These are phyloP conservation scores for Septoria linicola DNA, from an alignment of 2,329 filamentous ascomycete species.

Conservation along the genomic window DNA sequence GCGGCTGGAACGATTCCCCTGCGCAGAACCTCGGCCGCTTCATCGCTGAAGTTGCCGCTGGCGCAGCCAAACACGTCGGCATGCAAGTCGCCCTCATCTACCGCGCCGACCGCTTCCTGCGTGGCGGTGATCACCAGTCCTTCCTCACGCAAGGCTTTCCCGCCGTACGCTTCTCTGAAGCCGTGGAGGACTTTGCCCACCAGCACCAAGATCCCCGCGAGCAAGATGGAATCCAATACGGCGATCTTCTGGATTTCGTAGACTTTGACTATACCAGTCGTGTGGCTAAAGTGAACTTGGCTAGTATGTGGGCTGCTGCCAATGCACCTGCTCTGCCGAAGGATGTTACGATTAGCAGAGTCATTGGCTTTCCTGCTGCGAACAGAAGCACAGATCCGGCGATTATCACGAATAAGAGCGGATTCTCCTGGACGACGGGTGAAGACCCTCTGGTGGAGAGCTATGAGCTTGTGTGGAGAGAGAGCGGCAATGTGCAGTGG, in stretches of 20 bases:
- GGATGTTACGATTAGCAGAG: slow-evolving; percentile 48
- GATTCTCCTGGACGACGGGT: slow-evolving; percentile 50
- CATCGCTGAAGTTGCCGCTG: slow-evolving; percentile 55
- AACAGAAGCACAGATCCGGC: slow-evolving; percentile 27
- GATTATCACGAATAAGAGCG: slow-evolving; percentile 47
- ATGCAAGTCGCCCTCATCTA: slow-evolving; percentile 60
- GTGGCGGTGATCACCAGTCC: slow-evolving; percentile 57
- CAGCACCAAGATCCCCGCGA: slow-evolving; percentile 56
- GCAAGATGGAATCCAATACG: slow-evolving; percentile 43
- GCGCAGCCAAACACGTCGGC: slow-evolving; percentile 51
- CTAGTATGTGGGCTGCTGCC: slow-evolving; percentile 55
- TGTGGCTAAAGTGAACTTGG: slow-evolving; percentile 56
- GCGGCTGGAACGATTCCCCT: slow-evolving; percentile 57
- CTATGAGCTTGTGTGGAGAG: slow-evolving; percentile 59
- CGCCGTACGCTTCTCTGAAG: slow-evolving; percentile 58
- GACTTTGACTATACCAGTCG: slow-evolving; percentile 57
- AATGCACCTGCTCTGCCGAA: slow-evolving; percentile 52
- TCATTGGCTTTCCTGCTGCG: slow-evolving; percentile 31
- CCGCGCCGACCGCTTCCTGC: slow-evolving; percentile 56
- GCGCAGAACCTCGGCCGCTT: slow-evolving; percentile 57
- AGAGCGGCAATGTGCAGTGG: slow-evolving; percentile 50
- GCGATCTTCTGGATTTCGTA: slow-evolving; percentile 57
- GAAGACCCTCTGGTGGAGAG: slow-evolving; percentile 44
- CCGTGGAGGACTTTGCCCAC: slow-evolving; percentile 57
- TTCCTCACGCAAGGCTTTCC: slow-evolving; percentile 58